Conservation (phyloP, 768 basidiomycete species). For the Mycena galopus region DNA sequence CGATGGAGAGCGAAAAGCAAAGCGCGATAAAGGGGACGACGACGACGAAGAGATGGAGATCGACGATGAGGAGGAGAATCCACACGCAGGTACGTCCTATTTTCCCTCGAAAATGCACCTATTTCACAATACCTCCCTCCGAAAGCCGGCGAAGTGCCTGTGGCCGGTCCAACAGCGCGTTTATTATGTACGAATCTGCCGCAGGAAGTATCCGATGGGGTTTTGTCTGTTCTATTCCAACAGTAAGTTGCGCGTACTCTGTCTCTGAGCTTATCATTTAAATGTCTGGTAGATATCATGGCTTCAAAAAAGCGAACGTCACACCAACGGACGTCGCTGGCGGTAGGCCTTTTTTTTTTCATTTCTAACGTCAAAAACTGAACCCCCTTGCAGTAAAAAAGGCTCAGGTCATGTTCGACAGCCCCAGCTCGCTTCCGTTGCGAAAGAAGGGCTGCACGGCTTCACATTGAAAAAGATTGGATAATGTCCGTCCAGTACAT, state of each 20-base stretch:
- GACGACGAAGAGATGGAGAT: conserved; percentile 96
- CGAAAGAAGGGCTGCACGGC: conserved; percentile 86
- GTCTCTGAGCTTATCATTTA: conserved; percentile 8
- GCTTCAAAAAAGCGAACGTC: conserved; percentile 81
- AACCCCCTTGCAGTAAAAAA: conserved; percentile 70
- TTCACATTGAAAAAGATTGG: conserved; percentile 90
- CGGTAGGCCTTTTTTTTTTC: conserved; percentile 30
- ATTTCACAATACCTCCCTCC: conserved; percentile 46
- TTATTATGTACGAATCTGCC: conserved; percentile 90
- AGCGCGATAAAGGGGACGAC: conserved; percentile 78
- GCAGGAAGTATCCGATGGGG: conserved; percentile 89
- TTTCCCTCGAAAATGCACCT: conserved; percentile 40
- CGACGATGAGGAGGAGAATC: conserved; percentile 80
- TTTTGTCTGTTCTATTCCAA: conserved; percentile 90
- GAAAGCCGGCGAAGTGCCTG: conserved; percentile 58
- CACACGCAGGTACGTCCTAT: conserved; percentile 62
- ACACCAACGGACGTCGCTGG: conserved; percentile 75
- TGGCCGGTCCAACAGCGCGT: conserved; percentile 69
- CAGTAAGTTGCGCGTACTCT: conserved; percentile 70
- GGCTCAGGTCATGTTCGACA: conserved; percentile 85
- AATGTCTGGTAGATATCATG: conserved; percentile 74
- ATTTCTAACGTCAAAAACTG: not conserved
- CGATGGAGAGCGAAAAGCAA: conserved; percentile 68
- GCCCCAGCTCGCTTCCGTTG: conserved; percentile 79
- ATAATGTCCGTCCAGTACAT: conserved; percentile 85